Conservation (phyloP, 108 stramenopile genomes). For the Mediolabrus comicus region DNA sequence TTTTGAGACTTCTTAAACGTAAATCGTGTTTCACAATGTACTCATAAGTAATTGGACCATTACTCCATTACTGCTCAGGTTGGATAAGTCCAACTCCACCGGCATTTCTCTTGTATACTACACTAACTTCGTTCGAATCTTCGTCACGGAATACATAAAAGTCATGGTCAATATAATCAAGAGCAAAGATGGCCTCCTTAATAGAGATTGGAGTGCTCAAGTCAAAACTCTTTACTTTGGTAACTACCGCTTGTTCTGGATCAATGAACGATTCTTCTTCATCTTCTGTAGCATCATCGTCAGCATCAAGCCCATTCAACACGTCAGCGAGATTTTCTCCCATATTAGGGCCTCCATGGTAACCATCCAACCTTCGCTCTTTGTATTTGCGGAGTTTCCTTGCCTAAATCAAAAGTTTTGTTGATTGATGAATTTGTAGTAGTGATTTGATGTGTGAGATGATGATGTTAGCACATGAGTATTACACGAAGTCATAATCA, state of each 20-base stretch:
- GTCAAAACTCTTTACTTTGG: constrained; percentile 79
- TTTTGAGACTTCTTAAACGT: neutral
- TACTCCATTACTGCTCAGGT: constrained; percentile 44
- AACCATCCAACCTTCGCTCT: constrained; percentile 77
- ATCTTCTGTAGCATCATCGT: constrained; percentile 30
- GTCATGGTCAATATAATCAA: constrained; percentile 93
- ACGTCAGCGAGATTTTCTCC: constrained; percentile 77
- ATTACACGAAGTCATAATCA: neutral
- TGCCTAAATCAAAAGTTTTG: constrained; percentile 16
- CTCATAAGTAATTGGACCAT: constrained; percentile 25
- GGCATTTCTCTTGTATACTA: constrained; percentile 91
- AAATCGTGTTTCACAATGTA: neutral
- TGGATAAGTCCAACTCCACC: constrained; percentile 88
- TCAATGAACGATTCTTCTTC: constrained; percentile 61
- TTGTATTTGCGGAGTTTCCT: constrained; percentile 85
- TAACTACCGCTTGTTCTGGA: constrained; percentile 72
- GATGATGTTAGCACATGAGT: neutral
- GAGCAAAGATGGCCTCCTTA: constrained; percentile 85
- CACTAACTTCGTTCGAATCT: constrained; percentile 73
- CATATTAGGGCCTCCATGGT: constrained; percentile 79
- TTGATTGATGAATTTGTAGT: neutral
- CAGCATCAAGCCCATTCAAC: constrained; percentile 52
- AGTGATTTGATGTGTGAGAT: neutral
- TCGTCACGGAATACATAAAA: constrained; percentile 89
- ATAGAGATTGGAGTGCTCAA: constrained; percentile 76